Conservation (phyloP, 208 protist genomes). For the Crithidia thermophila region DNA sequence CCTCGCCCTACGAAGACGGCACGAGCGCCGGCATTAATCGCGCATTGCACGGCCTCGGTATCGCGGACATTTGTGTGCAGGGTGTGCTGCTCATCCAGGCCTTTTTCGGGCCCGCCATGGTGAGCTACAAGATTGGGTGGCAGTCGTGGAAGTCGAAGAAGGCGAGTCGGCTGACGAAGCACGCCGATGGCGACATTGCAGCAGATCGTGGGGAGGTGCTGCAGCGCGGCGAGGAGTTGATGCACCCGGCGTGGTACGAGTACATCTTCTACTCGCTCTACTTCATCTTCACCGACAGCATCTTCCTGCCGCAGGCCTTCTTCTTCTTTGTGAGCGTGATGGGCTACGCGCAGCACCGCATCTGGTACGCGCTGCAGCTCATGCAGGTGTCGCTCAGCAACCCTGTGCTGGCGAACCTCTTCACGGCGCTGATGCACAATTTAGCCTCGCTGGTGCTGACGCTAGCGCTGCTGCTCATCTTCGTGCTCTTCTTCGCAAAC, state of each 20-base stretch:
- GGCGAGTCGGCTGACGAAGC: conserved; percentile 30
- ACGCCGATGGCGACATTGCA: conserved; percentile 40
- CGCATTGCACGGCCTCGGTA: conserved; percentile 36
- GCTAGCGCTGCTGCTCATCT: conserved; percentile 50
- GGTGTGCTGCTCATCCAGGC: conserved; percentile 41
- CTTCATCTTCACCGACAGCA: conserved; percentile 33
- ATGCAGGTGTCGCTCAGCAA: conserved; percentile 57
- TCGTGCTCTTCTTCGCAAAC: conserved; percentile 63
- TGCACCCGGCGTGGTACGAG: conserved; percentile 20
- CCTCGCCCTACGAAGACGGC: conserved; percentile 38
- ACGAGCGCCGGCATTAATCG: conserved; percentile 28
- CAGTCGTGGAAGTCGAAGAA: conserved; percentile 36
- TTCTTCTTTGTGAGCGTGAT: conserved; percentile 56
- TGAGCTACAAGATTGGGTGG: conserved; percentile 47
- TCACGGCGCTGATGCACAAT: conserved; percentile 53
- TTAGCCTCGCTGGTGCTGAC: conserved; percentile 54
- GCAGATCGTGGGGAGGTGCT: conserved; percentile 29
- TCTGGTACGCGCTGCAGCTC: conserved; percentile 70
- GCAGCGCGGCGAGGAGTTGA: conserved; percentile 17
- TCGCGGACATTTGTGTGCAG: conserved; percentile 45
- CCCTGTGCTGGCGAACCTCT: conserved; percentile 49
- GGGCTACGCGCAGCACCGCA: conserved; percentile 53
- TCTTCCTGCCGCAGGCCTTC: conserved; percentile 40
- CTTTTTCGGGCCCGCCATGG: conserved; percentile 39
- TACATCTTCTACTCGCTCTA: conserved; percentile 21